Conservation (phyloP, 441 rosid genomes). For the Metrosideros polymorpha region DNA sequence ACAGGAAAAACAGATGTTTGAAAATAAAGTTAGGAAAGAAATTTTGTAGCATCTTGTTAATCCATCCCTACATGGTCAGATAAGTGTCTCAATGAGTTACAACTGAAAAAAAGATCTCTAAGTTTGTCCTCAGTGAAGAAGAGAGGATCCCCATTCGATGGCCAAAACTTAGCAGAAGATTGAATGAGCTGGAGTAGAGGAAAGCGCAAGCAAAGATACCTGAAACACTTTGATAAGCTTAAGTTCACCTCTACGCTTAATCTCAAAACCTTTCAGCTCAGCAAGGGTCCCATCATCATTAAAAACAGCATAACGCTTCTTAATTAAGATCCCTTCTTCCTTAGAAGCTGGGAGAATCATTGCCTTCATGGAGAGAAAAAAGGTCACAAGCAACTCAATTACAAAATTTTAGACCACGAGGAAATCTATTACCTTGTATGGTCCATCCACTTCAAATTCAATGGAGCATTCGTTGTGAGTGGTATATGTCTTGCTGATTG, state of each 20-base stretch:
- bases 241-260: slow-evolving; percentile 99
- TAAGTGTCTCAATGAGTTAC: background rate
- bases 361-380: slow-evolving; percentile 45
- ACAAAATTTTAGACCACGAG: background rate
- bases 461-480: slow-evolving; percentile 97
- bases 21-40: background rate
- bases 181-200: background rate
- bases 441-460: slow-evolving; percentile 99
- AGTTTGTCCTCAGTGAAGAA: background rate
- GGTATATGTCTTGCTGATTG: slow-evolving; percentile 62
- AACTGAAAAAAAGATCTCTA: background rate
- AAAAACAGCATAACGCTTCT: slow-evolving; percentile 98
- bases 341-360: slow-evolving; percentile 99
- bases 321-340: slow-evolving; percentile 94
- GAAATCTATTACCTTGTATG: slow-evolving; percentile 72
- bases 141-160: background rate
- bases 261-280: slow-evolving; percentile 99
- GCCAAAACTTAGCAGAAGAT: background rate
- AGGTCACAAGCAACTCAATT: background rate
- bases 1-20: background rate
- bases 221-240: slow-evolving; percentile 97
- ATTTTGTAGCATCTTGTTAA: background rate
- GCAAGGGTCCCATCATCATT: slow-evolving; percentile 99
- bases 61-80: background rate
- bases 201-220: slow-evolving; percentile 28